These are phyloP conservation scores for Cyathus striatus DNA, from an alignment of 768 basidiomycete species.

Conservation along the genomic window DNA sequence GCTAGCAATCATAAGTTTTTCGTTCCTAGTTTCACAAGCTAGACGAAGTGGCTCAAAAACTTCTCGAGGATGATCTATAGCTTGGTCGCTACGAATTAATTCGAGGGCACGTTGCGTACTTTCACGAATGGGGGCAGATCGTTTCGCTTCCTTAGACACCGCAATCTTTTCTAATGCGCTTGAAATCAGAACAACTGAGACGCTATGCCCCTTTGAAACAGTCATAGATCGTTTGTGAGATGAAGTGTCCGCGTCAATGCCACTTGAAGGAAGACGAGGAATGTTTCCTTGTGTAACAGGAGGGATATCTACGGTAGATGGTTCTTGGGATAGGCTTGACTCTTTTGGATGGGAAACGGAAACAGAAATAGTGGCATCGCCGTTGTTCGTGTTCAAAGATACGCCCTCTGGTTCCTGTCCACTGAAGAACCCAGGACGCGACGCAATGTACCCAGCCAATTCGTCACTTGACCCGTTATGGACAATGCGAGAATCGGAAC, in stretches of 20 bases:
- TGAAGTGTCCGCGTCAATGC: background rate
- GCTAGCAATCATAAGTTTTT: conserved; percentile 94
- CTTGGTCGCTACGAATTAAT: conserved; percentile 71
- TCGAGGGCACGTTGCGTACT: conserved; percentile 80
- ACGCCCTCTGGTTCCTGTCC: background rate
- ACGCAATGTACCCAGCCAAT: background rate
- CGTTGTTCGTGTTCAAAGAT: background rate
- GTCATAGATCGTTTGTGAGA: conserved; percentile 54
- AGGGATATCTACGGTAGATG: background rate
- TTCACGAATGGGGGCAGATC: conserved; percentile 76
- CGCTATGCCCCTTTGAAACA: conserved; percentile 63
- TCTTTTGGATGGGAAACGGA: background rate
- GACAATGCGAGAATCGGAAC: background rate
- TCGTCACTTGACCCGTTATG: background rate
- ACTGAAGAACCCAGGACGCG: too few species aligned
- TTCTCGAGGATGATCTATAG: conserved; percentile 73
- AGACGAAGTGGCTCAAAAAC: conserved; percentile 95
- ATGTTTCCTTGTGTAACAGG: conserved; percentile 3
- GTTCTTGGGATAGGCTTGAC: background rate
- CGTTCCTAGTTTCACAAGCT: conserved; percentile 92
- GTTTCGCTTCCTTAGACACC: conserved; percentile 83
- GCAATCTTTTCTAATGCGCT: conserved; percentile 85
- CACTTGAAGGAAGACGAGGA: background rate
- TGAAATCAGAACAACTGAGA: conserved; percentile 76
- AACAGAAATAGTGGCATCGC: background rate